A percentile compares a stretch with the other conserved stretches of the same genome.
Evolutionary conservation across 768 basidiomycete genomes (phyloP).

Genomic region (Tricholoma bakamatsutake): DNA sequence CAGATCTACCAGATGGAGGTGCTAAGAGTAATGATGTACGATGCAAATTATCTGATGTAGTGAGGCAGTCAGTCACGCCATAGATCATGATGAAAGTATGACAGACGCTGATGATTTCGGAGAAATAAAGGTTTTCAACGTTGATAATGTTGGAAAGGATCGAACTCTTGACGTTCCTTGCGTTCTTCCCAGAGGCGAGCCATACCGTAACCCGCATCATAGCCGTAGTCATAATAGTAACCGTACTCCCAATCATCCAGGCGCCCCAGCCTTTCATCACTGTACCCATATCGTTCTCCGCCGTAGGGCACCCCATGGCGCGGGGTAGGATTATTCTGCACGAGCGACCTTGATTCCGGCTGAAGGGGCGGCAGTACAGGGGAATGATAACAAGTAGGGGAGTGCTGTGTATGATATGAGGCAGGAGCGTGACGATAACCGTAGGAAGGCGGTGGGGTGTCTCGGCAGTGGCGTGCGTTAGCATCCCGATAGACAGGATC

Average conservation of each 20-base stretch:
- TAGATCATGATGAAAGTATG: not conserved
- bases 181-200: not conserved
- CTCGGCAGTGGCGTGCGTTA: not conserved
- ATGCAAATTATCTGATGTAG: not conserved
- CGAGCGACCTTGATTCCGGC: not conserved
- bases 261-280: not conserved
- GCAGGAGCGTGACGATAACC: not conserved
- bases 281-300: slow-evolving; percentile 7
- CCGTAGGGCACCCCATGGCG: not conserved
- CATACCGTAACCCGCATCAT: not conserved
- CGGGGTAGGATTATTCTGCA: not conserved
- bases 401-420: not conserved
- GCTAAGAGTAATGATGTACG: not conserved
- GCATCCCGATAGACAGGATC: not conserved
- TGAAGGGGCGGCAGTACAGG: not conserved
- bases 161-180: not conserved
- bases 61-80: not conserved
- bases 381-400: not conserved
- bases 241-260: slow-evolving; percentile 9
- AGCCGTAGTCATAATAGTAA: slow-evolving; percentile 5
- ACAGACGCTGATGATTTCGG: not conserved
- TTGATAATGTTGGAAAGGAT: not conserved
- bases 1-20: not conserved
- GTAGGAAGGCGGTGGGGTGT: slow-evolving; percentile 8
- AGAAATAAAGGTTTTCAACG: not conserved